phyloP scores from a whole-genome alignment of 2,329 filamentous ascomycete genomes.

The Fusarium chuoi region DNA sequence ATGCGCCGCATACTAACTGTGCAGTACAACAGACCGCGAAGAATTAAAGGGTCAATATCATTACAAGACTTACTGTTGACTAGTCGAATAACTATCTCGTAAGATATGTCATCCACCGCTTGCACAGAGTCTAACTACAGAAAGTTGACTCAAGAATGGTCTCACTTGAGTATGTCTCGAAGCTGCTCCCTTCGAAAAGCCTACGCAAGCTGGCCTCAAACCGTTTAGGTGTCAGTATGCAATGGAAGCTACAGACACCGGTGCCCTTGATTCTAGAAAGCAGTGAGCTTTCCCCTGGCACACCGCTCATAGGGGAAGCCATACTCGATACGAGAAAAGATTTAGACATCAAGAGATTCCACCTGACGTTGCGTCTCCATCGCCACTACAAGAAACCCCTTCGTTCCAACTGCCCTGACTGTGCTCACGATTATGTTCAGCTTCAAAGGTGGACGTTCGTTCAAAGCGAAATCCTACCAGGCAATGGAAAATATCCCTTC shows the following conservation, averaged over 20 bases:
- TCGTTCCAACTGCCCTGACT: neutral
- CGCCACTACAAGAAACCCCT: neutral
- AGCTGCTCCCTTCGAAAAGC: neutral
- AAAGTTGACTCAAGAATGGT: accelerated
- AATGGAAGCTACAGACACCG: neutral
- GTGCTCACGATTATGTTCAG: neutral
- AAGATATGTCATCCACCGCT: neutral
- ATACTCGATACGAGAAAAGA: neutral
- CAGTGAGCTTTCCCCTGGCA: neutral
- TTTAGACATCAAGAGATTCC: neutral
- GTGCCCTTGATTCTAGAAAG: neutral
- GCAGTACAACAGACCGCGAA: neutral
- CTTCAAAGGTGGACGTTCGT: neutral
- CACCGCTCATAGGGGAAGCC: neutral
- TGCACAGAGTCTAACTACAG: neutral
- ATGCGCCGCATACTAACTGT: neutral
- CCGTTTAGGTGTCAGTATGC: neutral
- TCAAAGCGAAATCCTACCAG: accelerated
- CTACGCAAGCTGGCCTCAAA: neutral
- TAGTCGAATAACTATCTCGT: neutral
- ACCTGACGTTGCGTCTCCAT: neutral
- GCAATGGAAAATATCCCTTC: neutral
- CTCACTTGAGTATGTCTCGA: neutral
- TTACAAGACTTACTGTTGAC: accelerated
- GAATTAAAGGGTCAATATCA: too few relatives aligned